Percentiles rank a stretch among this genome's conserved stretches.
These are phyloP conservation scores for Cylindrotheca closterium DNA, from an alignment of 108 stramenopile species.

Conservation along the genomic window DNA sequence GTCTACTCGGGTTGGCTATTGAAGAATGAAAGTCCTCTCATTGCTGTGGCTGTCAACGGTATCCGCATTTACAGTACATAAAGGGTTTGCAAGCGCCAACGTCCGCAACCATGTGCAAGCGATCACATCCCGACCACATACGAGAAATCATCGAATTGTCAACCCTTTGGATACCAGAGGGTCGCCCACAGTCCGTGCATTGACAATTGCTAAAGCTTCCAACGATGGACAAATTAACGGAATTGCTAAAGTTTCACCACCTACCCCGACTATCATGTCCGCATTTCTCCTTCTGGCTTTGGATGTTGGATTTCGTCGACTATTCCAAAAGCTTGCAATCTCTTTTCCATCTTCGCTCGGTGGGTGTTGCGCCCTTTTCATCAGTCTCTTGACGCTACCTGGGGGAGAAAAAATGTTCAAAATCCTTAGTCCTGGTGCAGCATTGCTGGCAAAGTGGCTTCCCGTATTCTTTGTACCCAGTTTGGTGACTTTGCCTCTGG, in stretches of 20 bases:
- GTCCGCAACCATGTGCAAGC: too few relatives aligned
- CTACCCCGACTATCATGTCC: constrained; percentile 20
- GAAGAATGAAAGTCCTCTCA: too few relatives aligned
- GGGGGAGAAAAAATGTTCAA: background rate
- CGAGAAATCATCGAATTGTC: too few relatives aligned
- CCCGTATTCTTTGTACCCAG: constrained; percentile 83
- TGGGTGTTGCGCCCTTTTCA: constrained; percentile 61
- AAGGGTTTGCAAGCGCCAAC: too few relatives aligned
- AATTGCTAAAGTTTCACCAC: background rate
- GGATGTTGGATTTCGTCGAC: constrained; percentile 52
- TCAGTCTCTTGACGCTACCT: constrained; percentile 39
- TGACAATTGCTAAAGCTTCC: too few relatives aligned
- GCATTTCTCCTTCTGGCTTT: constrained; percentile 41
- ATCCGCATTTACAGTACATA: too few relatives aligned
- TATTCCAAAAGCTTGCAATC: constrained; percentile 37
- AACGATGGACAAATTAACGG: too few relatives aligned
- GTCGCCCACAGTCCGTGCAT: too few relatives aligned
- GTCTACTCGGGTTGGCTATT: too few relatives aligned
- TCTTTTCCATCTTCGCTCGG: constrained; percentile 70
- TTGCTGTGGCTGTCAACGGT: too few relatives aligned
- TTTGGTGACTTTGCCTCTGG: constrained; percentile 69
- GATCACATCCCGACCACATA: too few relatives aligned
- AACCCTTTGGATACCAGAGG: too few relatives aligned
- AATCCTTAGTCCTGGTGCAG: constrained; percentile 49
- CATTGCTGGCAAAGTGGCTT: constrained; percentile 74